Base-by-base conservation (phyloP, 1,284 basidiomycete genomes). In the Malassezia nana region DNA sequence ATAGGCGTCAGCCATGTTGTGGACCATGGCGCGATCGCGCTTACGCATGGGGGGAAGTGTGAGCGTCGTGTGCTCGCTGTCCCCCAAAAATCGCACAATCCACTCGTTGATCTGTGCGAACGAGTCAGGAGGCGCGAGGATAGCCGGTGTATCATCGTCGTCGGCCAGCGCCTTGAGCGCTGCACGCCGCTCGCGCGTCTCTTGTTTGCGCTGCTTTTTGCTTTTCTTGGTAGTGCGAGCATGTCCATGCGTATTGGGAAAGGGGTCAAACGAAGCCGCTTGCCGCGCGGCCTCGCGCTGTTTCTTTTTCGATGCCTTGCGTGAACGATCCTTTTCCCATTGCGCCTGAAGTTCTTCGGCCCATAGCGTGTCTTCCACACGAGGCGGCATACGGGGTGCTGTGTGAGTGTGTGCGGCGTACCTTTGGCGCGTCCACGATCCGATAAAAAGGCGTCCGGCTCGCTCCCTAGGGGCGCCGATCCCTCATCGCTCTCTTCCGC, bases 321-420 rank as follows among this genome's bases (percentile, higher is more conserved):
- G 60, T 4, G 58, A 54, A 10, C 62, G 62, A 40, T 61, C 62
- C 16, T 57, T 62, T 18, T 62, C 60, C 31, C 62, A 60, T 60
- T 84, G 84, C 0, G 76, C 80, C 56, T 79, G 79, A 1, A 94
- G 78, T 8, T 84, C 80, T 1, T 77, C 71, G 0, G 85, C 82
- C 45, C 89, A 75, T 13, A 76, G 62, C 57, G 79, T 78, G 33
- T 75, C 44, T 20, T 33, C 13, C 15, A 33, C 33, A 2, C 16
- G 6, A 13, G 49, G 49, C 30, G 6, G 10, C 48, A 15, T n/a
- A 8, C 28, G 16, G 4, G 40, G 4, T 40, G 41, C 48, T 49
- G 46, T 28, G 33, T 42, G 12, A 29, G 48, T 16, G 16, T 20
- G 8, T 24, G 7, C 15, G 9, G 29, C 48, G 35, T 48, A 47